Evolutionary conservation across 2,329 filamentous ascomycete genomes (phyloP).

Genomic region (Colletotrichum zoysiae): DNA sequence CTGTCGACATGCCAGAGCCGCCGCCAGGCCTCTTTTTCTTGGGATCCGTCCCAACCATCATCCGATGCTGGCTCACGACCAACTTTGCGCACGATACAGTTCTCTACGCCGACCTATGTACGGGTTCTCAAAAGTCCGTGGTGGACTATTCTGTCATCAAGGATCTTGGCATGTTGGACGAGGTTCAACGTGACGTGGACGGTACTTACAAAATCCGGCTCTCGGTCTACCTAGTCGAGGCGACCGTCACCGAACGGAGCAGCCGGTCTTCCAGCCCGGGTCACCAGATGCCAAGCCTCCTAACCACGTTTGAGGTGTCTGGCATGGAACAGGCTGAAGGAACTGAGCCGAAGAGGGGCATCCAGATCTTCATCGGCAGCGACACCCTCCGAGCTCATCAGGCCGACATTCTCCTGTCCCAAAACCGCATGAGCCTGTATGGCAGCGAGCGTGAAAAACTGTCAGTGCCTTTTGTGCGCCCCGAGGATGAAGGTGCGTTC

Average conservation of each 20-base stretch:
- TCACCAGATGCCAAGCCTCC: constrained; percentile 85
- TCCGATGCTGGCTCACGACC: constrained; percentile 93
- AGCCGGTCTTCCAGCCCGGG: constrained; percentile 79
- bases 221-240: constrained; percentile 90
- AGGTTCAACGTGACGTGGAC: constrained; percentile 74
- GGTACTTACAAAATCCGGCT: constrained; percentile 79
- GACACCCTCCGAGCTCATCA: constrained; percentile 88
- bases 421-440: constrained; percentile 88
- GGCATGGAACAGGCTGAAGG: constrained; percentile 66
- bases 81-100: constrained; percentile 91
- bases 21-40: constrained; percentile 88
- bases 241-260: constrained; percentile 81
- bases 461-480: constrained; percentile 90
- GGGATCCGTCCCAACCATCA: constrained; percentile 91
- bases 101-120: constrained; percentile 92
- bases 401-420: constrained; percentile 91
- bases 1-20: constrained; percentile 78
- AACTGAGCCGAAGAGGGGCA: constrained; percentile 67
- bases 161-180: constrained; percentile 77
- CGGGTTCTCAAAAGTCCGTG: constrained; percentile 89
- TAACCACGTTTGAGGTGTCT: constrained; percentile 81
- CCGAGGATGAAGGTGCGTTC: constrained; percentile 86
- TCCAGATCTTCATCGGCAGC: constrained; percentile 91
- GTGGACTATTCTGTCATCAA: constrained; percentile 81
- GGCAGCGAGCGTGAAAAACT: constrained; percentile 89